Conservation (phyloP, 768 basidiomycete genomes). For the Boletus pseudopeckii region DNA sequence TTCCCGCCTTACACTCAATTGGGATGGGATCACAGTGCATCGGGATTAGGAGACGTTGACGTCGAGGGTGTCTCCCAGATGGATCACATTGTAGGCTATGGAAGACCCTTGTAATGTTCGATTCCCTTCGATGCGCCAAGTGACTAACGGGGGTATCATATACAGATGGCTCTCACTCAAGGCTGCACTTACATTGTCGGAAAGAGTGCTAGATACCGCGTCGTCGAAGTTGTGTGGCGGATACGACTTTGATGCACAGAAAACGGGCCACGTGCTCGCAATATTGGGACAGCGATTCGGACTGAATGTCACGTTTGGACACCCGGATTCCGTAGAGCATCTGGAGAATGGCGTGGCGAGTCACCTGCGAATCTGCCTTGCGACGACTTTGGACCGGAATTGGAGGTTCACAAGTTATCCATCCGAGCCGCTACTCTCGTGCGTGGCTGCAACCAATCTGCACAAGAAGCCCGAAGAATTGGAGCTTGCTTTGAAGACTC, state of each 20-base stretch:
- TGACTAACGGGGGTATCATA: not conserved
- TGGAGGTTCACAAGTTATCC: constrained; percentile 17
- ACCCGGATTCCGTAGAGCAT: not conserved
- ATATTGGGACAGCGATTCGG: constrained; percentile 1
- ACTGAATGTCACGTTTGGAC: constrained; percentile 1
- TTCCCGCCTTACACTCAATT: no score
- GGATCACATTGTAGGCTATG: not conserved
- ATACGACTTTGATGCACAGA: not conserved
- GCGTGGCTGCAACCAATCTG: no score
- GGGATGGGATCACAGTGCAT: not conserved
- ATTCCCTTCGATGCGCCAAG: no score
- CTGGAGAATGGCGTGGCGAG: constrained; percentile 8
- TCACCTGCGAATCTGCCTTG: constrained; percentile 10
- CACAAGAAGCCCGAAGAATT: no score
- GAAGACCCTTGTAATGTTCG: not conserved
- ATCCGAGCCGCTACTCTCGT: constrained; percentile 11
- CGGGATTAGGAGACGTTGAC: not conserved
- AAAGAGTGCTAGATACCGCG: not conserved
- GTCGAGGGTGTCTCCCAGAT: not conserved
- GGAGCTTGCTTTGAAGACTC: no score
- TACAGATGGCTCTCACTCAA: not conserved
- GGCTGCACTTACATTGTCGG: not conserved
- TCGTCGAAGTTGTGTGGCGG: not conserved
- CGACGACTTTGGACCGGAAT: constrained; percentile 1
- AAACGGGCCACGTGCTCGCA: not conserved